Evolutionary conservation across 805 yeast species (phyloP).

Genomic region (Candida pseudoglaebosa): DNA sequence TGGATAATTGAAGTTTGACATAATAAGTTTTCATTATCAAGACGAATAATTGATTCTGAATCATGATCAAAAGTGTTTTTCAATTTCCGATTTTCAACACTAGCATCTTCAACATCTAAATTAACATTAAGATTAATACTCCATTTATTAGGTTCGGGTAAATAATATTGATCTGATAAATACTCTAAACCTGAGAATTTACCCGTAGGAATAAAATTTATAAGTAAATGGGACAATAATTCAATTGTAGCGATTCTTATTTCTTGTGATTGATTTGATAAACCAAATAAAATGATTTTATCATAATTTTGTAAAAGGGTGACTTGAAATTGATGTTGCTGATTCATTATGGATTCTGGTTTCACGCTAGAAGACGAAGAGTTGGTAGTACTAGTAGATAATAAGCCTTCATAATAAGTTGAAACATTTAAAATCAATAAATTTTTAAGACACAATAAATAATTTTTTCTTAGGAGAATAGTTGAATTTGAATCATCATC

Average conservation of each 20-base stretch:
- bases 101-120: conserved; percentile 15
- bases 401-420: conserved; percentile 34
- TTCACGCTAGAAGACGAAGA: conserved; percentile 34
- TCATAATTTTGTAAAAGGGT: conserved; percentile 26
- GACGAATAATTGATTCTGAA: conserved; percentile 21
- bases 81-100: conserved; percentile 14
- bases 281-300: conserved; percentile 25
- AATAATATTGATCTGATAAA: conserved; percentile 23
- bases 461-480: conserved; percentile 27
- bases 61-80: conserved; percentile 24
- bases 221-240: conserved; percentile 28
- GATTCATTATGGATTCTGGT: conserved; percentile 39
- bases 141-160: conserved; percentile 31
- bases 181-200: conserved; percentile 34
- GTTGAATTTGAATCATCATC: conserved; percentile 19
- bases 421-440: conserved; percentile 28
- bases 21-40: conserved; percentile 17
- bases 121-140: conserved; percentile 17
- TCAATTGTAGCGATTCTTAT: conserved; percentile 36
- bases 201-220: conserved; percentile 37
- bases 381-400: too few species aligned
- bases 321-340: conserved; percentile 35
- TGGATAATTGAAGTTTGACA: conserved; percentile 31
- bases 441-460: conserved; percentile 28
- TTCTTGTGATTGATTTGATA: conserved; percentile 30